Conservation (phyloP, 2,329 filamentous ascomycete species). For the Scytalidium lignicola region DNA sequence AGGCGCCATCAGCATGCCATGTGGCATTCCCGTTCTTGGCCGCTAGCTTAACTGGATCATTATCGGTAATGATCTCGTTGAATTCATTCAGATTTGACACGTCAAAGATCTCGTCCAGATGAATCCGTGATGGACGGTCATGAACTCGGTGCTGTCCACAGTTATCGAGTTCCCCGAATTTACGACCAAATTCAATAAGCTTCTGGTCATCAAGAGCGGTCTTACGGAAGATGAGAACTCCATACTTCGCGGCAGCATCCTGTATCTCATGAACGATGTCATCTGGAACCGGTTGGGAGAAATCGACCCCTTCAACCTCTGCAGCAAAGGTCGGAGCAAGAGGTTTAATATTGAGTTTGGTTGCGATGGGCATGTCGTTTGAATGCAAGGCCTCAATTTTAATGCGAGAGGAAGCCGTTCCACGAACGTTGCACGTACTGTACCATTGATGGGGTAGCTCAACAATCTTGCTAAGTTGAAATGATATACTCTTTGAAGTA, state of each 20-base stretch:
- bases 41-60: constrained; percentile 31
- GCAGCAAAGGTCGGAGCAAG: constrained; percentile 1
- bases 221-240: constrained; percentile 43
- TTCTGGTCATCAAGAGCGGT: constrained; percentile 43
- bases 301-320: neutral
- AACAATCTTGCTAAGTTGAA: no score
- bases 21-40: constrained; percentile 41
- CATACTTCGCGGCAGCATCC: constrained; percentile 29
- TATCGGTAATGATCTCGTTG: constrained; percentile 33
- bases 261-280: neutral
- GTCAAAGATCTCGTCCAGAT: constrained; percentile 49
- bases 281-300: neutral
- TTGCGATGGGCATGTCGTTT: no score
- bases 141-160: constrained; percentile 39
- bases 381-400: neutral
- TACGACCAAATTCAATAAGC: constrained; percentile 42
- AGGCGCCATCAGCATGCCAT: constrained; percentile 48
- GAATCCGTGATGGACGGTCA: constrained; percentile 41
- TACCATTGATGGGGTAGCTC: no score
- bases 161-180: constrained; percentile 50
- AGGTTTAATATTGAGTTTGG: neutral
- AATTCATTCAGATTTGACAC: constrained; percentile 48
- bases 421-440: no score
- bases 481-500: no score
- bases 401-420: neutral